Percentiles rank a stretch among this genome's conserved stretches.
Evolutionary conservation across 768 basidiomycete species (phyloP).

Genomic region (Russula brevipes): DNA sequence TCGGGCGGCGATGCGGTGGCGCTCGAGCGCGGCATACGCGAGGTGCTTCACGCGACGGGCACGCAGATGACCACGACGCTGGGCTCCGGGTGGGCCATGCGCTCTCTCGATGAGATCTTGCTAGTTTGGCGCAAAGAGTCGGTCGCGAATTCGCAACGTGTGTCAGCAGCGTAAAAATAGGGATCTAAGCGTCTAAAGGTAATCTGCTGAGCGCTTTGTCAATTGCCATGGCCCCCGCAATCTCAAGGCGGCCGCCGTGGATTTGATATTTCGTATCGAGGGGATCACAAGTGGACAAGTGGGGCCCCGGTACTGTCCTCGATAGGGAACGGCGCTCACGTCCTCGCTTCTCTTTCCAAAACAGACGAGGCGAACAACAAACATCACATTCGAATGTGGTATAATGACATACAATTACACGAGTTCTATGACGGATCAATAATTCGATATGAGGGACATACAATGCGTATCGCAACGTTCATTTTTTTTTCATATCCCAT

Average conservation of each 20-base stretch:
- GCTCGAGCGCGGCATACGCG: constrained; percentile 63
- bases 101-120: constrained; percentile 62
- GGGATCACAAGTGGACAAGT: background rate
- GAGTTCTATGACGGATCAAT: background rate
- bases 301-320: background rate
- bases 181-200: background rate
- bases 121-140: constrained; percentile 43
- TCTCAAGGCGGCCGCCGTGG: background rate
- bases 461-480: background rate
- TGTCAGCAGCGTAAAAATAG: background rate
- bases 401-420: background rate
- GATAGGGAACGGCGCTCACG: background rate
- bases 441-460: background rate
- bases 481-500: background rate
- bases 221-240: background rate
- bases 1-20: constrained; percentile 32
- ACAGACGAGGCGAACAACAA: too few relatives aligned
- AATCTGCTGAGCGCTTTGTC: background rate
- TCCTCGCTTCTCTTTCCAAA: background rate
- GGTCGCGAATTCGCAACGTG: background rate
- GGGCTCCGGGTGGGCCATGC: constrained; percentile 69
- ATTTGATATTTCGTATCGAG: background rate
- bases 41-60: constrained; percentile 83
- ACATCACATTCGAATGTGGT: too few relatives aligned
- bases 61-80: constrained; percentile 68